Conservation (phyloP, 805 yeast species). For the Wickerhamiella qilinensis region DNA sequence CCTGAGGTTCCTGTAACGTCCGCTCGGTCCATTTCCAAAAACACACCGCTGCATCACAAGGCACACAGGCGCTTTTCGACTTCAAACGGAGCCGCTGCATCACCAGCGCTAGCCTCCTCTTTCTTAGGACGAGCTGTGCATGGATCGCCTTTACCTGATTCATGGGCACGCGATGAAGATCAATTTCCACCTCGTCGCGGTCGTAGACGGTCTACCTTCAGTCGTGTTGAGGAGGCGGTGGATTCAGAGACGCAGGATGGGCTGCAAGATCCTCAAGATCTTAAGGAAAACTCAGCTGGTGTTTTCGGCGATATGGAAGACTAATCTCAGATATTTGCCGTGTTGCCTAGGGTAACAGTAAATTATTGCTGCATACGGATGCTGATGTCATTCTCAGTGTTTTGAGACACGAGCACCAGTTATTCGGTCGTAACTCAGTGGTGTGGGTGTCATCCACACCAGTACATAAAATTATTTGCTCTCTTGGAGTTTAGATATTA, state of each 20-base stretch:
- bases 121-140: constrained; percentile 3
- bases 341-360: too few species aligned
- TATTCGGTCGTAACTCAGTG: too few species aligned
- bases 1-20: constrained; percentile 6
- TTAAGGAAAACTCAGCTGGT: constrained; percentile 12
- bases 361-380: too few species aligned
- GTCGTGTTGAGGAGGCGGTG: constrained; percentile 2
- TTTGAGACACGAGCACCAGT: too few species aligned
- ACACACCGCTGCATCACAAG: neutral
- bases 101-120: constrained; percentile 3
- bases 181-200: constrained; percentile 7
- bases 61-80: constrained; percentile 1
- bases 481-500: too few species aligned
- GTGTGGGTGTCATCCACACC: too few species aligned
- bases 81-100: constrained; percentile 1
- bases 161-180: constrained; percentile 10
- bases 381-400: too few species aligned
- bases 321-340: constrained; percentile 3
- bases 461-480: too few species aligned
- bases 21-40: constrained; percentile 6
- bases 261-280: constrained; percentile 12
- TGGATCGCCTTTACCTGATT: constrained; percentile 16
- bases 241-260: constrained; percentile 17
- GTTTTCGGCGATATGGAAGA: constrained; percentile 27
- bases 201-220: constrained; percentile 4